Evolutionary conservation across 1,284 basidiomycete species (phyloP), one percentile per base, ranked within the genome.

Genomic region (Flammula alnicola): DNA sequence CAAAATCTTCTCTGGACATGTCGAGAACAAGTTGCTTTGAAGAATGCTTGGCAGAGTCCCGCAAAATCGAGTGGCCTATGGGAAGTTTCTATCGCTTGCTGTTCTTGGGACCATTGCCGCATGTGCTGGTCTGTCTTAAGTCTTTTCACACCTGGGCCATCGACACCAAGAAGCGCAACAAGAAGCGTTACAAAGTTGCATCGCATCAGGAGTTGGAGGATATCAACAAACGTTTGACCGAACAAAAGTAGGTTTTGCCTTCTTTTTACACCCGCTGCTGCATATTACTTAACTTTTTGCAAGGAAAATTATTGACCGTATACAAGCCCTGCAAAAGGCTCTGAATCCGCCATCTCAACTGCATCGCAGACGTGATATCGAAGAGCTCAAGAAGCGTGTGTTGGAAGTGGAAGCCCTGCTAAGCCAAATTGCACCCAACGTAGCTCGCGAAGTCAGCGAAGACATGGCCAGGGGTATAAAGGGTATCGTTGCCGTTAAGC

Each of bases 41-140:
- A 4, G 49, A 52, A 2, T 82, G 70, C 51, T 44, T 70, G 17
- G 51, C 63, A 26, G 61, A 68, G 23, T 64, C 69, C 3, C 51
- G 50, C 10, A 56, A 54, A 8, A 66, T 71, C n/a, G 54, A 60
- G 4, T 76, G 75, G 73, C 52, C 64, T 6, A 41, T 49, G 19
- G 57, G 52, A 9, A 60, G 57, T 14, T 57, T 51, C 16, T 81
- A 83, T 55, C 72, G 72, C 14, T 49, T 66, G 2, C 62, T 78
- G 11, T 79, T 76, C 59, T 66, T 80, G 2, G 79, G 79, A 1
- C 74, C 78, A 5, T 63, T 84, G 4, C 78, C 81, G 0, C 75
- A 74, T 52, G 60, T 79, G 3, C 65, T 80, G 17, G 60, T 75
- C 3, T 78, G 70, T 49, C 66, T 83, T 14, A 72, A 80, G 19